A percentile compares a stretch with the other conserved stretches of the same genome.
phyloP scores from a whole-genome alignment of 2,329 filamentous ascomycete genomes.

The Neocucurbitaria cava region DNA sequence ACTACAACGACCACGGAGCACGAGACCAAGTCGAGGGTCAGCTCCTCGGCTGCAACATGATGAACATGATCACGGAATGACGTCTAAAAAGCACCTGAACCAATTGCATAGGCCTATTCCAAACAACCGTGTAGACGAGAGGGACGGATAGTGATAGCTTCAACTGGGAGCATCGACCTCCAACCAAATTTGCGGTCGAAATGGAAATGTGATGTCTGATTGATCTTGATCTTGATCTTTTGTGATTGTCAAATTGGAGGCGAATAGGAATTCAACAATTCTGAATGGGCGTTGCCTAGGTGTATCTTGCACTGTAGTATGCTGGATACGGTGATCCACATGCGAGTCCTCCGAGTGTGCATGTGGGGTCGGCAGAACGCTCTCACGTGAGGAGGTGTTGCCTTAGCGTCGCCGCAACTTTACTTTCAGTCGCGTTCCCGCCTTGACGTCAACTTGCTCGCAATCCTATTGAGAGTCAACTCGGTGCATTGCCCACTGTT shows the following conservation, averaged over 20 bases:
- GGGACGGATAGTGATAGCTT: constrained; percentile 5
- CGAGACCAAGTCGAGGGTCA: neutral
- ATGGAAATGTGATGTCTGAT: neutral
- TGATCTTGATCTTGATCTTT: neutral
- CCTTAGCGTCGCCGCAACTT: constrained; percentile 16
- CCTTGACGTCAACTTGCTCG: neutral
- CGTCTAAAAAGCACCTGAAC: constrained; percentile 24
- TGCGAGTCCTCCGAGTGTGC: no score
- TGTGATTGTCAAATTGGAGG: neutral
- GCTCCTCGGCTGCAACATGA: constrained; percentile 15
- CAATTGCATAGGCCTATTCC: constrained; percentile 7
- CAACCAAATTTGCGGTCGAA: neutral
- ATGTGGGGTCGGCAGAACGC: neutral
- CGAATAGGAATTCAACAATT: neutral
- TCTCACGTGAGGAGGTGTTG: constrained; percentile 25
- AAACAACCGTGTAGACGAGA: neutral
- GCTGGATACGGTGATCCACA: neutral
- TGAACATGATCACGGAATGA: constrained; percentile 10
- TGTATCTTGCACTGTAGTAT: neutral
- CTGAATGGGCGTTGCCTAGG: neutral
- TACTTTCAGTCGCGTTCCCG: constrained; percentile 8
- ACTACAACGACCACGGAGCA: constrained; percentile 14
- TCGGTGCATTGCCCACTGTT: neutral
- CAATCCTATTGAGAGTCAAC: neutral
- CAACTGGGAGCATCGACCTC: constrained; percentile 4